A percentile compares a stretch with the other conserved stretches of the same genome.
Conservation (phyloP, 2,329 filamentous ascomycete genomes). For the Xylariomycetidae sp. region DNA sequence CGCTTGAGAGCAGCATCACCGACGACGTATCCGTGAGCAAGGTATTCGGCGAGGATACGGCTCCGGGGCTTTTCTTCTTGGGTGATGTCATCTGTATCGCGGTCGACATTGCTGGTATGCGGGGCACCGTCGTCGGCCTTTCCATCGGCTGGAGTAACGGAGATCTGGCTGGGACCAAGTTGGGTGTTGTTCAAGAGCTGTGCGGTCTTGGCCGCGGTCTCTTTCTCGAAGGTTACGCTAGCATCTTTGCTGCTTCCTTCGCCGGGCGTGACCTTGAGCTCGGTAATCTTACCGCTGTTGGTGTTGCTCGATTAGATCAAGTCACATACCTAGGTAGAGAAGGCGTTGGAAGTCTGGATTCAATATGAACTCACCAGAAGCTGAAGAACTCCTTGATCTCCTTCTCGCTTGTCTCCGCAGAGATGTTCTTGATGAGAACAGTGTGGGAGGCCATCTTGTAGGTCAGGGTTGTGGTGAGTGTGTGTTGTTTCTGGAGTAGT, state of each 20-base stretch:
- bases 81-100: slow-evolving; percentile 65
- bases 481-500: too few relatives aligned
- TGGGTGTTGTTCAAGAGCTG: slow-evolving; percentile 96
- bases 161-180: slow-evolving; percentile 81
- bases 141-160: slow-evolving; percentile 63
- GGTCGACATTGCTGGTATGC: slow-evolving; percentile 50
- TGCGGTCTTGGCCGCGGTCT: slow-evolving; percentile 93
- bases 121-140: slow-evolving; percentile 57
- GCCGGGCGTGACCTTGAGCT: slow-evolving; percentile 67
- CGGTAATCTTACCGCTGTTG: slow-evolving; percentile 81
- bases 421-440: slow-evolving; percentile 88
- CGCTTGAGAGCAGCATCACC: slow-evolving; percentile 70
- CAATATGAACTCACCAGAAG: slow-evolving; percentile 65
- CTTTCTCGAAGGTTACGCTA: slow-evolving; percentile 94
- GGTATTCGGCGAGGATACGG: slow-evolving; percentile 92
- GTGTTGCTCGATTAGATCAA: slow-evolving; percentile 3
- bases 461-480: too few relatives aligned
- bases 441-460: slow-evolving; percentile 57
- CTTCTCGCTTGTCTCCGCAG: slow-evolving; percentile 74
- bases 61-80: slow-evolving; percentile 97
- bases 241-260: slow-evolving; percentile 70
- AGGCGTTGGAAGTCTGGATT: neutral
- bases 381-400: slow-evolving; percentile 97
- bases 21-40: slow-evolving; percentile 88
- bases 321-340: neutral